These are phyloP conservation scores for Cryptococcus hybrid DNA, from an alignment of 1,284 basidiomycete genomes.

Conservation along the genomic window DNA sequence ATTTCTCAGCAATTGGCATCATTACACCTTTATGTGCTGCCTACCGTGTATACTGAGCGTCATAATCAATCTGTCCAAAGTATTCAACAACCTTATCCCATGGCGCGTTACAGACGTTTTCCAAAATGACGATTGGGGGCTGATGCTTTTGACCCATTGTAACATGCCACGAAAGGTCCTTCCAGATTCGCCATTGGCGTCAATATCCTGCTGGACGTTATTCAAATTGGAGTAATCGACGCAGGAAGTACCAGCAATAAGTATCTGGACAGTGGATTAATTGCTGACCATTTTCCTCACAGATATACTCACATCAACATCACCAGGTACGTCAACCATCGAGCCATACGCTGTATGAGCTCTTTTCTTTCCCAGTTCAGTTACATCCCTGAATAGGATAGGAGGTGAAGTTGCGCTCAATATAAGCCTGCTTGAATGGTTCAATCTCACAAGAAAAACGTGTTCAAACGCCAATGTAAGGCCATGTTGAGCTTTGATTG, in stretches of 20 bases:
- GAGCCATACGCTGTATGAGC: constrained; percentile 92
- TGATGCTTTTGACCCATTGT: constrained; percentile 85
- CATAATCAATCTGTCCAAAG: constrained; percentile 75
- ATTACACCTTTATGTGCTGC: not conserved
- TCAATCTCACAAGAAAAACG: constrained; percentile 98
- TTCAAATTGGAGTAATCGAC: constrained; percentile 96
- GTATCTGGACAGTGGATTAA: constrained; percentile 48
- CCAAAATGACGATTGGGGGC: constrained; percentile 85
- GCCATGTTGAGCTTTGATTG: constrained; percentile 67
- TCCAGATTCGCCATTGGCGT: constrained; percentile 85
- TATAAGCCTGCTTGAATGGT: constrained; percentile 97
- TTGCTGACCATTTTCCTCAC: not conserved
- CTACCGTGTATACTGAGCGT: constrained; percentile 62
- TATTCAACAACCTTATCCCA: constrained; percentile 75
- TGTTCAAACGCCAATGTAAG: constrained; percentile 75
- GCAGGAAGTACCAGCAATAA: constrained; percentile 91
- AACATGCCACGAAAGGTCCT: constrained; percentile 88
- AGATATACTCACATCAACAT: constrained; percentile 63
- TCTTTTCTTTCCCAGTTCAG: constrained; percentile 74
- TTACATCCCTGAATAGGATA: constrained; percentile 89
- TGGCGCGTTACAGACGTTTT: constrained; percentile 90
- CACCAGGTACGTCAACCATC: constrained; percentile 77
- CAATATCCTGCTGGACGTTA: constrained; percentile 85
- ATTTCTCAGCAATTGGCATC: not conserved
- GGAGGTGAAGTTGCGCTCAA: constrained; percentile 88